phyloP scores from a whole-genome alignment of 345 rosid genomes.

The Populus pruinosa region DNA sequence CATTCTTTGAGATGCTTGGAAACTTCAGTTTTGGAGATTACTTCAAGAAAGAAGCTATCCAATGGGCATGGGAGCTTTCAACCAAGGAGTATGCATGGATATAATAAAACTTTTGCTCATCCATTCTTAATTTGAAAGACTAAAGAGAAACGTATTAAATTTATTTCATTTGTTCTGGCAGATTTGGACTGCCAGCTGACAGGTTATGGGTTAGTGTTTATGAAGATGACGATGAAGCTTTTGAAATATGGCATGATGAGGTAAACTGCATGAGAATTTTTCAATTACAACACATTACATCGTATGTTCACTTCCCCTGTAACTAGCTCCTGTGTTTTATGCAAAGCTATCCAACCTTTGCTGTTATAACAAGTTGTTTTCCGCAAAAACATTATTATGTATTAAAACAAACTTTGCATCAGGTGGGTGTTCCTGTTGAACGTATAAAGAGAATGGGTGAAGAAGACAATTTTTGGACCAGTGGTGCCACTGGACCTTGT shows the following conservation, averaged over 20 bases:
- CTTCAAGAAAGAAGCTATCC: slow-evolving; percentile 86
- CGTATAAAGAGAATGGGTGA: slow-evolving; percentile 84
- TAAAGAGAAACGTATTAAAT: not conserved
- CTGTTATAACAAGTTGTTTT: not conserved
- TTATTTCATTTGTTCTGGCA: slow-evolving; percentile 17
- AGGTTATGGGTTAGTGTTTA: slow-evolving; percentile 83
- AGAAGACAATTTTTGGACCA: slow-evolving; percentile 94
- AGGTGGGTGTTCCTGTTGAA: slow-evolving; percentile 78
- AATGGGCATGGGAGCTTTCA: slow-evolving; percentile 98
- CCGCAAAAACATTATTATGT: not conserved
- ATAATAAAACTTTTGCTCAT: slow-evolving; percentile 5
- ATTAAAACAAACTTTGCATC: slow-evolving; percentile 18
- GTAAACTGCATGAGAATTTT: slow-evolving; percentile 28
- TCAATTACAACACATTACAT: not conserved
- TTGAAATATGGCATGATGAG: slow-evolving; percentile 80
- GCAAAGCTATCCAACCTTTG: not conserved
- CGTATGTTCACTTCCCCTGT: not conserved
- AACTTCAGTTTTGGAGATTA: slow-evolving; percentile 97
- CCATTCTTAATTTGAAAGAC: not conserved
- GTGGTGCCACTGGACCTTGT: slow-evolving; percentile 94
- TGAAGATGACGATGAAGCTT: slow-evolving; percentile 85
- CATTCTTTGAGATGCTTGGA: slow-evolving; percentile 97
- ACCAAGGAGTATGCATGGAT: slow-evolving; percentile 55
- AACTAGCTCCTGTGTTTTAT: not conserved
- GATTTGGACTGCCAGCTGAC: slow-evolving; percentile 62